Base-by-base conservation (phyloP, 164 flowering plant species). In the Chimonanthus salicifolius region DNA sequence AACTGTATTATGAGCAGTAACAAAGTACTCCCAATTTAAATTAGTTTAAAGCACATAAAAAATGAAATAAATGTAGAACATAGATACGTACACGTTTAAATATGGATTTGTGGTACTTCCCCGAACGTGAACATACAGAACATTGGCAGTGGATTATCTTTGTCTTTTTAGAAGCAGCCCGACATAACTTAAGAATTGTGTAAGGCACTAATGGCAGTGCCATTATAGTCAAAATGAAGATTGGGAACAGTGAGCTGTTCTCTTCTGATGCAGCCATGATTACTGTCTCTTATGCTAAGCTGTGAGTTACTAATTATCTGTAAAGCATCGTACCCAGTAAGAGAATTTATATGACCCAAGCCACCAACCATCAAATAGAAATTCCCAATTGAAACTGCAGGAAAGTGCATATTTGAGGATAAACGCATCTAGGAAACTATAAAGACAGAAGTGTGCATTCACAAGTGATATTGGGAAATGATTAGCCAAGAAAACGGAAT, bases 161-260 rank as follows among this genome's bases (percentile, higher is more conserved):
- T 13, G 87, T 68, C 75, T 90, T 90, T 72, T 87, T 89, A 7
- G 94, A 83, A 21, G 84, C 90, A 68, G 94, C 94, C 69, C 83
- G 91, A 50, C 85, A 87, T 65, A 95, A 77, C 81, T 83, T 93
- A 69, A 80, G 65, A 50, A 95, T 85, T 21, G 98, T 93, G 76
- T 93, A 95, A 74, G 98, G 99, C 75, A 95, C 97, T 47, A 95
- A 78, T 67, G 96, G 92, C 78, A 93, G 77, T n/a, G 98, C 98
- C 90, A 95, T 90, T 78, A 92, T 88, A 0, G 99, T 89, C 83
- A 95, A 85, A 49, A 95, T 87, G 71, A 95, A 95, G 63, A 95
- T 93, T 48, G 98, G 98, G 74, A 95, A 95, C 51, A 95, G 80
- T 3, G 94, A 82, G 77, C 88, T 90, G 74, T 82, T 93, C 80